Conservation (phyloP, 2,329 filamentous ascomycete species). For the Cladosporium sp. region DNA sequence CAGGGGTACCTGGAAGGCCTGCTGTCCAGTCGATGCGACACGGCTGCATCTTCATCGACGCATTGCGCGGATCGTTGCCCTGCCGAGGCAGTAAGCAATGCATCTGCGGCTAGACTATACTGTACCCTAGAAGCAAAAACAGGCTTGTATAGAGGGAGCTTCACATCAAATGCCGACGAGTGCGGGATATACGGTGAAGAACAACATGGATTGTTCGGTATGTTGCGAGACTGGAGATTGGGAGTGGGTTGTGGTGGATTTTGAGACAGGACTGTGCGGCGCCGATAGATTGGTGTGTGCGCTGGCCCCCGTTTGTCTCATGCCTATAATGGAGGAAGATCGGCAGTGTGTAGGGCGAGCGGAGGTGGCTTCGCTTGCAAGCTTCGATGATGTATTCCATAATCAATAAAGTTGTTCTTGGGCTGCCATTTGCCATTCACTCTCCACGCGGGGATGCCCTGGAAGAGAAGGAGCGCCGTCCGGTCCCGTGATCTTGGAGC, state of each 20-base stretch:
- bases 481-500: slow-evolving; percentile 17
- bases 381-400: neutral
- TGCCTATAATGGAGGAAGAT: neutral
- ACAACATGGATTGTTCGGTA: neutral
- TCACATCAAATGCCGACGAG: neutral
- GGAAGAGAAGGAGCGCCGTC: slow-evolving; percentile 16
- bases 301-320: neutral
- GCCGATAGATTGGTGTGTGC: neutral
- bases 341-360: neutral
- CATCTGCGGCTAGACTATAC: neutral
- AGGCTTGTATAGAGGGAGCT: neutral
- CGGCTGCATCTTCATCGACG: slow-evolving; percentile 2
- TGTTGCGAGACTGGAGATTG: slow-evolving; percentile 4
- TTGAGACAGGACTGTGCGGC: neutral
- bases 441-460: slow-evolving; percentile 8
- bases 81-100: slow-evolving; percentile 6
- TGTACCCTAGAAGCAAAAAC: neutral
- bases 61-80: slow-evolving; percentile 3
- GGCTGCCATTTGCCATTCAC: neutral
- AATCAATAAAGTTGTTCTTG: neutral
- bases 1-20: neutral
- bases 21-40: slow-evolving; percentile 17
- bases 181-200: neutral
- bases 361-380: slow-evolving; percentile 16
- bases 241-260: slow-evolving; percentile 2